Evolutionary conservation across 2,329 filamentous ascomycete species (phyloP), one percentile per base, ranked within the genome.

Genomic region (Immersiporthe knoxdaviesiana): DNA sequence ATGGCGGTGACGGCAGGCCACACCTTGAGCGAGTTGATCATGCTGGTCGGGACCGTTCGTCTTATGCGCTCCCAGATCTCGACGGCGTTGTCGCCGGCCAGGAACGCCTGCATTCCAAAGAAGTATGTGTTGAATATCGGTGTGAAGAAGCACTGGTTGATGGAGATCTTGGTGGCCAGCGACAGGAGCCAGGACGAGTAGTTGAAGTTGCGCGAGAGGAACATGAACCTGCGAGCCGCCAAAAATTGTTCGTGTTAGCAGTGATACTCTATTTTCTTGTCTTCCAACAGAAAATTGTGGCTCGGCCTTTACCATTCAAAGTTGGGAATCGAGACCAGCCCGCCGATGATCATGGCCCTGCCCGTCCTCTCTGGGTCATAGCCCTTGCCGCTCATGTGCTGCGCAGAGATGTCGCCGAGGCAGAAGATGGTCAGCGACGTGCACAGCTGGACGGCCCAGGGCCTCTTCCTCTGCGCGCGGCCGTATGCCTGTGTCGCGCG

Each of bases 1-100:
- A 97, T 90, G 0, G 93, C 93, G 18, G 91, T 97, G 21, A 97
- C 91, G 0, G 89, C 88, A 0, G 94, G 95, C 94, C 94, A 97
- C 32, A 97, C 79, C 81, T 97, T 97, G 78, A 90, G 89, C 70
- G 90, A 92, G 78, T 96, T 97, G 76, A 88, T 78, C 76, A 92
- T 88, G 76, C 90, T 94, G 32, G 86, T 84, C 0, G 94, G 93
- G 0, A 97, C 91, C 0, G 94, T 94, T 69, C 89, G 84, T 73
- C 86, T 86, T 70, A 97, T 85, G 65, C 92, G 89, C 74, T 92
- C 88, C 78, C 87, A 86, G 1, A 91, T 87, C 67, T 92, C 90
- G 8, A 81, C 77, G 1, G 89, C 76, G 0, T 84, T 85, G 37
- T 91, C 90, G 50, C 93, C 94, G 0, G 89, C 86, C 1, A 97